Percentiles rank a stretch among this genome's conserved stretches.
These are phyloP conservation scores for Phialemonium atrogriseum DNA, from an alignment of 2,329 filamentous ascomycete species.

Conservation along the genomic window DNA sequence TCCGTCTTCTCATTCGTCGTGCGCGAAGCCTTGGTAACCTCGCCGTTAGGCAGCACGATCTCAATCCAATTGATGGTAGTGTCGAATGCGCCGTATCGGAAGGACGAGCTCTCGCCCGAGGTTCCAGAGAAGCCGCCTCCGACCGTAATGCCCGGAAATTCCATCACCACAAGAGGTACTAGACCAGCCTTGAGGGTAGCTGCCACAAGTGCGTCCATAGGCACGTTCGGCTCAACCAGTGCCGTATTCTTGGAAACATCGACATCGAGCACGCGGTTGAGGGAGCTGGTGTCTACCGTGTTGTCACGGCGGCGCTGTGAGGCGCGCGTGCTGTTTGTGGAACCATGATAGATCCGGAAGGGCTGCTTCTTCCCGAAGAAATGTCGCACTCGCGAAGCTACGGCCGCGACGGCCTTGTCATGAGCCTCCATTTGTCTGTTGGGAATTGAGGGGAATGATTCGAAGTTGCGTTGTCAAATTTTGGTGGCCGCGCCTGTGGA, in stretches of 20 bases:
- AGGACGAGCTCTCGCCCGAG: slow-evolving; percentile 58
- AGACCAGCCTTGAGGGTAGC: slow-evolving; percentile 46
- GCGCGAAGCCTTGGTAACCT: slow-evolving; percentile 37
- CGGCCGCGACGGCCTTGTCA: slow-evolving; percentile 30
- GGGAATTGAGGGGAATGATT: too few relatives aligned
- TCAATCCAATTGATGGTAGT: slow-evolving; percentile 53
- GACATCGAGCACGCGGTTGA: slow-evolving; percentile 55
- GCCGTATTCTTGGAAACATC: slow-evolving; percentile 45
- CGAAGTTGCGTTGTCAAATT: too few relatives aligned
- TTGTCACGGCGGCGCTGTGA: slow-evolving; percentile 39
- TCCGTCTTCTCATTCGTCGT: slow-evolving; percentile 34
- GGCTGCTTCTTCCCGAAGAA: slow-evolving; percentile 38
- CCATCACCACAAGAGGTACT: slow-evolving; percentile 60
- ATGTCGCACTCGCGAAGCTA: slow-evolving; percentile 32
- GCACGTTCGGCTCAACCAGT: slow-evolving; percentile 59
- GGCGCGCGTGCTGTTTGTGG: slow-evolving; percentile 66
- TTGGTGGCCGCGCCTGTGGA: too few relatives aligned
- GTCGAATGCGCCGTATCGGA: slow-evolving; percentile 59
- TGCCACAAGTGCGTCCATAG: slow-evolving; percentile 56
- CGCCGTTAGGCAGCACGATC: slow-evolving; percentile 52
- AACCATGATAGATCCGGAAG: slow-evolving; percentile 71
- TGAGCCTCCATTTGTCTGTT: slow-evolving; percentile 32
- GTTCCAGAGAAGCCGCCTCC: slow-evolving; percentile 61
- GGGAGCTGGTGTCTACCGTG: slow-evolving; percentile 57
- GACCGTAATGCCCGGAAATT: slow-evolving; percentile 62